Conservation (phyloP, 768 basidiomycete genomes). For the Tulasnella sp. region DNA sequence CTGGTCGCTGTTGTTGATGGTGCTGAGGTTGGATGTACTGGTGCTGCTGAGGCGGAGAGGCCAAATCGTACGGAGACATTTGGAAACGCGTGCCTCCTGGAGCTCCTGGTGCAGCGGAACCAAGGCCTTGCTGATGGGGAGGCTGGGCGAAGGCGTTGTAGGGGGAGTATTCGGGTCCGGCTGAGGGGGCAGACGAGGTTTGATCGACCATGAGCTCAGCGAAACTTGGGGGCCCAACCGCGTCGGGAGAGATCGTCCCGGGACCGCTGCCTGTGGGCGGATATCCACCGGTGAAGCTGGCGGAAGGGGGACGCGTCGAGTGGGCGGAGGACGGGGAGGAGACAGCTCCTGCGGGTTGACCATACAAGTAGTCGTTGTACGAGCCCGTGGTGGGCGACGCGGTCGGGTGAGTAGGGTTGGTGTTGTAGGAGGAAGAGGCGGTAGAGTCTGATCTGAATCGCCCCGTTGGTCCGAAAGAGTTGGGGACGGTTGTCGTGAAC, state of each 20-base stretch:
- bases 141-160: conserved; percentile 54
- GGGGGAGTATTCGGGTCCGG: conserved; percentile 30
- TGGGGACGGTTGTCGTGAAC: conserved; percentile 32
- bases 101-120: conserved; percentile 36
- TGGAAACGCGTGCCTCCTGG: conserved; percentile 40
- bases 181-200: conserved; percentile 23
- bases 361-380: conserved; percentile 44
- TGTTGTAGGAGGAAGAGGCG: conserved; percentile 54
- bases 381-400: conserved; percentile 28
- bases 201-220: conserved; percentile 50
- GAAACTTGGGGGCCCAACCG: conserved; percentile 43
- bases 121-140: conserved; percentile 32
- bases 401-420: conserved; percentile 48
- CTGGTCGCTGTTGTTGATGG: conserved; percentile 27
- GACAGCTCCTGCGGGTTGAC: conserved; percentile 33
- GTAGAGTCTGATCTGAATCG: conserved; percentile 65
- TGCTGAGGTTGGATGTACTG: conserved; percentile 40
- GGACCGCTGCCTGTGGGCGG: conserved; percentile 32
- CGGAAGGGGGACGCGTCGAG: conserved; percentile 60
- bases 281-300: conserved; percentile 40
- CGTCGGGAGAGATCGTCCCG: conserved; percentile 34
- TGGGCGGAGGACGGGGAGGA: conserved; percentile 44
- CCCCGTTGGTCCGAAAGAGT: conserved; percentile 34
- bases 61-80: conserved; percentile 28
- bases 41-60: conserved; percentile 38